Conservation (phyloP, 345 rosid genomes). For the Citrus inodora region DNA sequence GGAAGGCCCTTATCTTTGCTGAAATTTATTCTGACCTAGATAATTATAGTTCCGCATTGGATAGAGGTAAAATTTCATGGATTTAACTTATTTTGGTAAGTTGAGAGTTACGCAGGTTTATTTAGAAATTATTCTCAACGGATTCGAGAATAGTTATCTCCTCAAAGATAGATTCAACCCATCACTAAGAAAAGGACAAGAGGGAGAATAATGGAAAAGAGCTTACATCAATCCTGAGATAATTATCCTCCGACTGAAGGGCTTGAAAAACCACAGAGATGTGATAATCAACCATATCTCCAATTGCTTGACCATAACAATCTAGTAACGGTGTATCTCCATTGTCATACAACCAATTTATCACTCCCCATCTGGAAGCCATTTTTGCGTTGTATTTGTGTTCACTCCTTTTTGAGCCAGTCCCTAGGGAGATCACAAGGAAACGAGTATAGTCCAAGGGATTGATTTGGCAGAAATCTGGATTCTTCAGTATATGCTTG, state of each 20-base stretch:
- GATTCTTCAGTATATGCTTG: constrained; percentile 45
- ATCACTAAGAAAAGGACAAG: background rate
- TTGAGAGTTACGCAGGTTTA: no score
- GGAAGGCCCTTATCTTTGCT: no score
- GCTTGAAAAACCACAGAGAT: constrained; percentile 49
- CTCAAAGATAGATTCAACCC: no score
- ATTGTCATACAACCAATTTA: constrained; percentile 49
- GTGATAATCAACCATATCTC: constrained; percentile 63
- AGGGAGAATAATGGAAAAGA: background rate
- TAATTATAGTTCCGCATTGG: no score
- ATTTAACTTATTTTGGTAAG: no score
- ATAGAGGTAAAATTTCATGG: no score
- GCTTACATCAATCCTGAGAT: constrained; percentile 67
- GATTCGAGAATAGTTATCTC: no score
- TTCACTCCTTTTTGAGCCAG: constrained; percentile 40
- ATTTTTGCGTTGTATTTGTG: constrained; percentile 37
- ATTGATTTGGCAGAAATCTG: constrained; percentile 37
- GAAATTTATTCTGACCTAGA: no score
- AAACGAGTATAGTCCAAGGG: constrained; percentile 46
- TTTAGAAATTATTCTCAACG: no score
- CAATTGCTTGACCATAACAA: constrained; percentile 39
- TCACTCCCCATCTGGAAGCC: constrained; percentile 64
- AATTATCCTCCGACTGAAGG: constrained; percentile 47
- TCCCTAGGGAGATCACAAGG: constrained; percentile 67
- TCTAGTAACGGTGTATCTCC: constrained; percentile 54